These are phyloP conservation scores for Ramularia endophylla DNA, from an alignment of 2,329 filamentous ascomycete species.

Conservation along the genomic window DNA sequence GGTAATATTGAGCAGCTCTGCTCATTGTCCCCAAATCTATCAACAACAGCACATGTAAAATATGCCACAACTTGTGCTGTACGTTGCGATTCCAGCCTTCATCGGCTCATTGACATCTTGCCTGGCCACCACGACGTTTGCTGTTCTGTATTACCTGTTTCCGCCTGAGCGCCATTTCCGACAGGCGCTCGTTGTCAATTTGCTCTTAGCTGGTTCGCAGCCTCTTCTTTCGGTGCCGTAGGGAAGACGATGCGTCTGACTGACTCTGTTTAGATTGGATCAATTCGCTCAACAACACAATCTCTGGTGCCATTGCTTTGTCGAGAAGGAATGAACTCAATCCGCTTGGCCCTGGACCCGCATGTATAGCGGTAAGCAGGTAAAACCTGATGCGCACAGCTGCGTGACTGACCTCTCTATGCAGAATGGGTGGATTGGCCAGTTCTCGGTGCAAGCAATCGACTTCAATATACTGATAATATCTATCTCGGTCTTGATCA, in stretches of 20 bases:
- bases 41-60: too few relatives aligned
- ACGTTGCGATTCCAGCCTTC: constrained; percentile 17
- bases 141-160: constrained; percentile 13
- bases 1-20: too few relatives aligned
- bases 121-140: constrained; percentile 13
- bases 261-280: constrained; percentile 35
- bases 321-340: constrained; percentile 9
- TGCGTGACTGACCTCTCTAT: too few relatives aligned
- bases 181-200: constrained; percentile 19
- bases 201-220: constrained; percentile 14
- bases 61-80: constrained; percentile 2
- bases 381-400: too few relatives aligned
- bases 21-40: too few relatives aligned
- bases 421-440: constrained; percentile 41
- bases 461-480: constrained; percentile 43
- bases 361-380: constrained; percentile 28
- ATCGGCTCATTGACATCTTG: constrained; percentile 16
- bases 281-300: constrained; percentile 40
- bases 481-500: constrained; percentile 38
- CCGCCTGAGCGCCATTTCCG: constrained; percentile 19
- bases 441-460: constrained; percentile 40
- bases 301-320: constrained; percentile 37
- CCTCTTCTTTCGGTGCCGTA: not conserved
- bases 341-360: constrained; percentile 26
- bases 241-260: too few relatives aligned